Percentiles rank a stretch among this genome's conserved stretches.
phyloP scores from a whole-genome alignment of 306 rosid genomes.

The Sphenostylis stenocarpa region DNA sequence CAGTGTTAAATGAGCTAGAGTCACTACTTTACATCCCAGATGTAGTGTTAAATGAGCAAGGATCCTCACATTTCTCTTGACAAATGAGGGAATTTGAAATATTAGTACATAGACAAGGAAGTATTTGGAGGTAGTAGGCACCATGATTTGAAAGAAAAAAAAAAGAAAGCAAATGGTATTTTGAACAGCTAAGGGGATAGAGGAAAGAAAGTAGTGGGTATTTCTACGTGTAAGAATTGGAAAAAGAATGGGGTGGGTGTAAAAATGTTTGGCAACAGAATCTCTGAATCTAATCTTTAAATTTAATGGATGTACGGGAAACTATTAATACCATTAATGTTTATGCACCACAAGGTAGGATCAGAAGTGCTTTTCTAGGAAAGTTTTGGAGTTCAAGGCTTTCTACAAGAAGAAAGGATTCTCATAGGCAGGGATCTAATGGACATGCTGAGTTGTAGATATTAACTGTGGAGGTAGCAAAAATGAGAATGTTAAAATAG shows the following conservation, averaged over 20 bases:
- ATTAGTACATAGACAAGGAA: not conserved
- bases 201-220: not conserved
- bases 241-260: not conserved
- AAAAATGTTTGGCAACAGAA: not conserved
- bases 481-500: not conserved
- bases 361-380: not conserved
- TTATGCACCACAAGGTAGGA: not conserved
- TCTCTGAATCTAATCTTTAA: not conserved
- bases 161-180: no score
- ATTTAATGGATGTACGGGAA: not conserved
- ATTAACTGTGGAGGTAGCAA: not conserved
- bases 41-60: not conserved
- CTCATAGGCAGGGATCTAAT: not conserved
- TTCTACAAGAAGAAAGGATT: not conserved
- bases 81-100: not conserved
- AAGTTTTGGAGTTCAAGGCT: not conserved
- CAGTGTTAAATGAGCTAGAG: not conserved
- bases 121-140: not conserved
- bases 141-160: not conserved
- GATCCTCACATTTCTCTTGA: not conserved
- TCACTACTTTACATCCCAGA: not conserved
- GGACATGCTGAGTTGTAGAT: not conserved
- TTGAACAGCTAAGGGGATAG: not conserved
- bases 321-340: not conserved
- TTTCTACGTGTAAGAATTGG: not conserved